phyloP scores from a whole-genome alignment of 169 alveolate genomes.

The Cryptosporidium sp. region DNA sequence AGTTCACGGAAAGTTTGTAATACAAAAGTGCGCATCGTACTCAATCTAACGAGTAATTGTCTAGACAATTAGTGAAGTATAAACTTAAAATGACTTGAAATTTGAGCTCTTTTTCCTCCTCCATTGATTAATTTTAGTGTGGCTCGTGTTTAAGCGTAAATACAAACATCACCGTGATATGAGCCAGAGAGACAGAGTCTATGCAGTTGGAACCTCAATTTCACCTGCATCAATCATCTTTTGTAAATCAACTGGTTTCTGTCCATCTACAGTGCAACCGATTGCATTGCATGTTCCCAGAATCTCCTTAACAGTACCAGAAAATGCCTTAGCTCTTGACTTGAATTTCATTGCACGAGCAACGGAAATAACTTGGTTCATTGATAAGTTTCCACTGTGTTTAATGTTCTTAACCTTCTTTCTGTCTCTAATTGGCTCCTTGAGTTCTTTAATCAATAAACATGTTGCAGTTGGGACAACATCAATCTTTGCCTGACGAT shows the following conservation, averaged over 20 bases:
- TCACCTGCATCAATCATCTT: conserved; percentile 90
- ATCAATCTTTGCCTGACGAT: conserved; percentile 92
- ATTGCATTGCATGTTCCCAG: conserved; percentile 96
- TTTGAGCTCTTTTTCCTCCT: neutral
- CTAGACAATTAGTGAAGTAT: neutral
- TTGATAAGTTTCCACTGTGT: conserved; percentile 95
- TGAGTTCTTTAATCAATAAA: conserved; percentile 92
- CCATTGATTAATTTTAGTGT: neutral
- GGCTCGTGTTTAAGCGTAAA: neutral
- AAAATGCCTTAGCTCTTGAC: conserved; percentile 91
- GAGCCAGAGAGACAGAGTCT: neutral
- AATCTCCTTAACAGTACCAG: conserved; percentile 96
- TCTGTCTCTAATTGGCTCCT: conserved; percentile 96
- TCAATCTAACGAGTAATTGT: too few species aligned
- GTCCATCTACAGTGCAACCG: conserved; percentile 97
- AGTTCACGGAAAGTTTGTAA: neutral
- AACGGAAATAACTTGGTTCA: conserved; percentile 91
- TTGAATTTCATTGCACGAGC: conserved; percentile 93
- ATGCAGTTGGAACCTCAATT: conserved; percentile 85
- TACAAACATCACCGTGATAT: neutral
- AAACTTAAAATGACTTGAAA: neutral
- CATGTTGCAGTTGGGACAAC: conserved; percentile 97
- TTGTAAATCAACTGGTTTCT: conserved; percentile 92
- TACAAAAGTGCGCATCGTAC: neutral
- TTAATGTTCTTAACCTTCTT: conserved; percentile 95